Base-by-base conservation (phyloP, 371 early-diverging fungal genomes). In the Choanephora cucurbitarum region DNA sequence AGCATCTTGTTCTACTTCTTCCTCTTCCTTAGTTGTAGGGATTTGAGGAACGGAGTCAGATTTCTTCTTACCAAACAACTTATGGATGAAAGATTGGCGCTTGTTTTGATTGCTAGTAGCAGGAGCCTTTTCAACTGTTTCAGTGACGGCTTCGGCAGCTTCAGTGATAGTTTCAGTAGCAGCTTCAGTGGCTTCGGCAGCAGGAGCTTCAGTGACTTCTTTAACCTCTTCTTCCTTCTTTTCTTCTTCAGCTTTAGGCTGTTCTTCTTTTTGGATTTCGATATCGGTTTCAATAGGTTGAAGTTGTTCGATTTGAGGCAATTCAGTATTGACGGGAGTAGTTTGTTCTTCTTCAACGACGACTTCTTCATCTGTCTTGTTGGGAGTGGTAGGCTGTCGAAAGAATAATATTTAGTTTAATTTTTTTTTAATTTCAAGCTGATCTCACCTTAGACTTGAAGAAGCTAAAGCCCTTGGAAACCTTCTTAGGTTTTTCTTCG, bases 11-110 rank as follows among this genome's bases (percentile, higher is more conserved):
- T 58, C 45, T 18, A 49, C 49, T 42, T 56, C 57, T 24, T 58
- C 45, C 15, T 52, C 45, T 37, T 53, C 54, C 11, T 23, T 44
- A 11, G 45, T 45, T 7, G 41, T 19, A 11, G 37, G 37, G 37
- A 49, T 34, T 17, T 43, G 33, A n/a, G 23, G 39, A 24, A 40
- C 10, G 14, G 51, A 19, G 8, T 49, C 52, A 37, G 63, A 53
- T 37, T 65, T 58, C 22, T 57, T 82, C 49, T 87, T 66, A 21
- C 83, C 80, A 74, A 89, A 89, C 32, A 81, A 72, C 33, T 70
- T 70, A 45, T 84, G 85, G 23, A 87, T 82, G 62, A 85, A 84
- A 11, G 87, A 82, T 22, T 49, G 62, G 33, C 68, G 68, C 49
- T 72, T 69, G 50, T 69, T 44, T 17, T 51, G 17, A 28, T 40